Evolutionary conservation across 371 early-diverging fungal species (phyloP).

Genomic region (Caulochytrium protostelioides): DNA sequence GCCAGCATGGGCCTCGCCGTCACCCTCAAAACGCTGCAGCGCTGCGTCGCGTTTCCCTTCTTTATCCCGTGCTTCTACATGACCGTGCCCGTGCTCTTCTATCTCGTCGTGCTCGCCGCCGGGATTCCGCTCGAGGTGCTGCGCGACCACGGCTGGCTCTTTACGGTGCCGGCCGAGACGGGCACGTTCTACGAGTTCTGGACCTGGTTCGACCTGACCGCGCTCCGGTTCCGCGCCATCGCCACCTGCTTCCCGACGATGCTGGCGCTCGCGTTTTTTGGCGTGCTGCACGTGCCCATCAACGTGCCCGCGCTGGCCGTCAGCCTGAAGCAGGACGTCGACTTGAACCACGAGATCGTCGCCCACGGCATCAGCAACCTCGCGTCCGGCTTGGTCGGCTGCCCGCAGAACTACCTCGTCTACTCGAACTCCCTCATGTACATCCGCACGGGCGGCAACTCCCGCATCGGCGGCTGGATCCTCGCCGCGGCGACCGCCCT

Average conservation of each 20-base stretch:
- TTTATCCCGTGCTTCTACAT: constrained; percentile 71
- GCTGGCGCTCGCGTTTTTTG: constrained; percentile 81
- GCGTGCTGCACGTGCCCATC: constrained; percentile 79
- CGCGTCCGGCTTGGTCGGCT: constrained; percentile 48
- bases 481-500: constrained; percentile 50
- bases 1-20: constrained; percentile 48
- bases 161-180: constrained; percentile 38
- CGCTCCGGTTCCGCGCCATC: neutral
- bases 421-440: constrained; percentile 79
- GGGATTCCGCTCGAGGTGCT: constrained; percentile 41
- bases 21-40: constrained; percentile 28
- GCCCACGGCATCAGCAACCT: constrained; percentile 82
- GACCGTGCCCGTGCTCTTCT: constrained; percentile 56
- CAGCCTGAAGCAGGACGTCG: constrained; percentile 61
- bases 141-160: constrained; percentile 64
- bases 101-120: constrained; percentile 24
- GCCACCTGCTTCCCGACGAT: constrained; percentile 66
- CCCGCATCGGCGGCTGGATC: constrained; percentile 63
- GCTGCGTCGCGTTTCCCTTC: constrained; percentile 37
- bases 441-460: constrained; percentile 73
- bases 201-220: constrained; percentile 37
- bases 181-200: constrained; percentile 72
- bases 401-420: constrained; percentile 57
- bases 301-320: constrained; percentile 77
- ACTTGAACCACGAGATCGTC: constrained; percentile 79